Conservation (phyloP, 305 asterid genomes). For the Solanum hybrid region DNA sequence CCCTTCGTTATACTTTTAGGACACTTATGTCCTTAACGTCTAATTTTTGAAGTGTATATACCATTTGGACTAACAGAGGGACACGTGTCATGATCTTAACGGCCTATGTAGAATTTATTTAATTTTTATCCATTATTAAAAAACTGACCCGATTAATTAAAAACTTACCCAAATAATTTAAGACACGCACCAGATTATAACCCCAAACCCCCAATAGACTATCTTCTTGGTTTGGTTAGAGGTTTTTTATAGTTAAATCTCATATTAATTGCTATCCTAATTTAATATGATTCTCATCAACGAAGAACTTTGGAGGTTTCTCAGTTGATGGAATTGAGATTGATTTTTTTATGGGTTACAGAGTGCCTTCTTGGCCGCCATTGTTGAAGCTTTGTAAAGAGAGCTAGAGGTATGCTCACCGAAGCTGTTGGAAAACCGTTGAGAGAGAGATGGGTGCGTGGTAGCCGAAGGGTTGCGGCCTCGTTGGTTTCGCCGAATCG, state of each 20-base stretch:
- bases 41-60: background rate
- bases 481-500: background rate
- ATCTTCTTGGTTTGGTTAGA: background rate
- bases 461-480: background rate
- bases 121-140: background rate
- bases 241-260: background rate
- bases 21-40: background rate
- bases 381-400: background rate
- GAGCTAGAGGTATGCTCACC: background rate
- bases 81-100: too few species aligned
- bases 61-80: background rate
- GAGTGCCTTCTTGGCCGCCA: background rate
- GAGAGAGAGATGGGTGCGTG: background rate
- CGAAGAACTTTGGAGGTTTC: background rate
- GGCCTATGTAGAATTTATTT: too few species aligned
- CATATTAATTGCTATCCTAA: background rate
- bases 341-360: background rate
- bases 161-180: background rate
- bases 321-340: background rate
- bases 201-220: background rate
- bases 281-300: background rate
- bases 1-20: too few species aligned
- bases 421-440: background rate
- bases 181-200: background rate
- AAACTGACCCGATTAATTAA: background rate